Conservation (phyloP, 164 flowering plant species). For the Berberis vulgaris region DNA sequence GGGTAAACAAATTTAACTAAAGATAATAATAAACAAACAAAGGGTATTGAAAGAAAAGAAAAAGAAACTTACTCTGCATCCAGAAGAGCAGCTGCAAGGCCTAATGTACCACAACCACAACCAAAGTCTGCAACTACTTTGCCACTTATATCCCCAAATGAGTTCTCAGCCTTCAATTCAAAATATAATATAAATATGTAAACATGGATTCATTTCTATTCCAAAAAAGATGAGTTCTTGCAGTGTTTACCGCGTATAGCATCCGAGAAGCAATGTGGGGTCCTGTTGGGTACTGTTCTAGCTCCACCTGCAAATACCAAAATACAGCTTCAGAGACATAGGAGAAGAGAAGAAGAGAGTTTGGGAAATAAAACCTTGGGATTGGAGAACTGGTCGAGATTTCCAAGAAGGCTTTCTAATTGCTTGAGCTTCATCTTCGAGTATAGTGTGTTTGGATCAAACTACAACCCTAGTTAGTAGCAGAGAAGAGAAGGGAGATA, state of each 20-base stretch:
- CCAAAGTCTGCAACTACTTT: conserved; percentile 96
- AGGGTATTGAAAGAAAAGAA: background rate
- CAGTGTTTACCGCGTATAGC: conserved; percentile 53
- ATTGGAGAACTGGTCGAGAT: conserved; percentile 67
- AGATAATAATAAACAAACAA: background rate
- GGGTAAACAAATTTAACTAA: too few relatives aligned
- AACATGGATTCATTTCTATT: background rate
- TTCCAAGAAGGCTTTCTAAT: conserved; percentile 66
- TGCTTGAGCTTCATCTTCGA: conserved; percentile 85
- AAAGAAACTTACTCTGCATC: conserved; percentile 67
- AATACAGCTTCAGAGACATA: background rate
- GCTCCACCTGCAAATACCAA: conserved; percentile 46
- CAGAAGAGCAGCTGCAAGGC: conserved; percentile 77
- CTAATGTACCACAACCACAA: conserved; percentile 96
- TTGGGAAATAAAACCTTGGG: conserved; percentile 49
- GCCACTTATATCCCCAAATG: conserved; percentile 69
- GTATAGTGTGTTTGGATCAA: background rate
- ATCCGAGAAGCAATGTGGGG: conserved; percentile 91
- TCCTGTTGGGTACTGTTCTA: conserved; percentile 95
- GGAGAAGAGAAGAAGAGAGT: conserved; percentile 2
- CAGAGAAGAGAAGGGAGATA: too few relatives aligned
- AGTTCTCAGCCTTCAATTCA: conserved; percentile 66
- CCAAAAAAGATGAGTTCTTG: background rate
- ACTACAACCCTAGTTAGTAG: too few relatives aligned
- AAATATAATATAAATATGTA: background rate